A percentile compares a stretch with the other conserved stretches of the same genome.
Evolutionary conservation across 306 rosid species (phyloP).

Genomic region (Hippophae gyantsensis): DNA sequence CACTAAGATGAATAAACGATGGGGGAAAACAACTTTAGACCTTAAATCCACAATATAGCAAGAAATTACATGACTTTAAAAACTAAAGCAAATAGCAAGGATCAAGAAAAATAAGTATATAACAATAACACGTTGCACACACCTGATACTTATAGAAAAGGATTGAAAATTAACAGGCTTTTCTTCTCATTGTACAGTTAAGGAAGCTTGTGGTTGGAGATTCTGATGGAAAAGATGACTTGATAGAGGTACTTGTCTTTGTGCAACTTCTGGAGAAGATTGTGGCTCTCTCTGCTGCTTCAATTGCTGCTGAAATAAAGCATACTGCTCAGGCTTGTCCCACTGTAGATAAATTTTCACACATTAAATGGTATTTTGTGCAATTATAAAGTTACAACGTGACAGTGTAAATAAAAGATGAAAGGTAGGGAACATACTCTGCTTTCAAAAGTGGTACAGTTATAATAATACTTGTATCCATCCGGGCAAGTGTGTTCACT

Average conservation of each 20-base stretch:
- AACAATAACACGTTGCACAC: no score
- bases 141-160: no score
- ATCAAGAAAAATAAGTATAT: no score
- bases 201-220: constrained; percentile 24
- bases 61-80: no score
- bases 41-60: no score
- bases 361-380: constrained; percentile 12
- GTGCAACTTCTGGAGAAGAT: constrained; percentile 31
- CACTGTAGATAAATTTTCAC: constrained; percentile 48
- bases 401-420: constrained; percentile 6
- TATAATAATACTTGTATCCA: constrained; percentile 67
- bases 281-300: constrained; percentile 39
- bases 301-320: constrained; percentile 44
- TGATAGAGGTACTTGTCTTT: constrained; percentile 31
- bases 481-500: constrained; percentile 88
- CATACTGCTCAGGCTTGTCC: constrained; percentile 80
- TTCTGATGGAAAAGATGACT: constrained; percentile 22
- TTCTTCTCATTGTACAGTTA: constrained; percentile 2
- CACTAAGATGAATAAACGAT: no score
- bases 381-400: background rate
- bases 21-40: no score
- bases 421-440: constrained; percentile 39
- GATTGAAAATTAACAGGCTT: no score
- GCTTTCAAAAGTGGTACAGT: constrained; percentile 78
- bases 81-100: no score